A percentile compares a stretch with the other conserved stretches of the same genome.
Conservation (phyloP, 495 filamentous ascomycete species). For the Penicillium soppii region DNA sequence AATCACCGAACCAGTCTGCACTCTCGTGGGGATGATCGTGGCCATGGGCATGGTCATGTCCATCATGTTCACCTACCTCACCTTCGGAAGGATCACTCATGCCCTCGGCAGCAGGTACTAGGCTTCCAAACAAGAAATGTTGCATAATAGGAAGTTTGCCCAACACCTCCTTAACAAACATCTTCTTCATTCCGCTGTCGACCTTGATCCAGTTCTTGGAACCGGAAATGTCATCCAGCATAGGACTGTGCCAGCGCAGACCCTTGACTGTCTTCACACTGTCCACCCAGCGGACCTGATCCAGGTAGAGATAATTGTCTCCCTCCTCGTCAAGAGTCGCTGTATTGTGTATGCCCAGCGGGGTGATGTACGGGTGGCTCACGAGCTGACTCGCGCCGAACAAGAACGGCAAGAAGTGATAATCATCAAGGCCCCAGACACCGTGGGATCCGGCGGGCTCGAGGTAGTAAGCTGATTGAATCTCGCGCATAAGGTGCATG, state of each 20-base stretch:
- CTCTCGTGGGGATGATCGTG: conserved; percentile 52
- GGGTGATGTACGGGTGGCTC: conserved; percentile 83
- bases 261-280: conserved; percentile 95
- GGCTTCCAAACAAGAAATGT: conserved; percentile 88
- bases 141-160: conserved; percentile 97
- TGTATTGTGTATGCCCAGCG: conserved; percentile 80
- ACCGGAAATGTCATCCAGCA: conserved; percentile 97
- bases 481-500: conserved; percentile 73
- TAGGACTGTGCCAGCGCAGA: conserved; percentile 93
- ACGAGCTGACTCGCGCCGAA: conserved; percentile 92
- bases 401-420: conserved; percentile 94
- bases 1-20: conserved; percentile 82
- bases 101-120: conserved; percentile 75
- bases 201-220: conserved; percentile 91
- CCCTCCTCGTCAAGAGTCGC: conserved; percentile 83
- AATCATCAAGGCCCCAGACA: conserved; percentile 96
- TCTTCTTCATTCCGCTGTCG: conserved; percentile 89
- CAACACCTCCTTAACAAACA: conserved; percentile 93
- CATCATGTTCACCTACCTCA: conserved; percentile 45
- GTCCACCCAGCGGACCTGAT: conserved; percentile 91
- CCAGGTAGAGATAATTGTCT: conserved; percentile 80
- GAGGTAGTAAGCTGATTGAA: conserved; percentile 90
- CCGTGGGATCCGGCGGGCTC: conserved; percentile 95
- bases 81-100: conserved; percentile 64
- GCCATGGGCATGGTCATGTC: conserved; percentile 62